Conservation (phyloP, 2,329 filamentous ascomycete species). For the Cyphellophora europaea region DNA sequence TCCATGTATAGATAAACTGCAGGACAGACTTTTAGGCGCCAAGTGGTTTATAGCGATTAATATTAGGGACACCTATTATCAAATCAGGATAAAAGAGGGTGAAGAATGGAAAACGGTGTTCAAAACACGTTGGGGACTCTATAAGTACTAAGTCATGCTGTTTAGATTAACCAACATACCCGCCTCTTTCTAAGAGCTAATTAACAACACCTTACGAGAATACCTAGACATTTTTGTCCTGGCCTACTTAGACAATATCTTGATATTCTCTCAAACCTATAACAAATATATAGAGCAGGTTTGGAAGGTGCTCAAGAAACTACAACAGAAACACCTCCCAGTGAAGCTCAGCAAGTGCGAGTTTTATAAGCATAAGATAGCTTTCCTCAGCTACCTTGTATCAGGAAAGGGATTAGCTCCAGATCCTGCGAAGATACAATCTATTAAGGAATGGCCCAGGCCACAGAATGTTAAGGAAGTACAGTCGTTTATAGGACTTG, state of each 20-base stretch:
- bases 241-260: slow-evolving; percentile 20
- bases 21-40: neutral
- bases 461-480: slow-evolving; percentile 15
- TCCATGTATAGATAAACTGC: slow-evolving; percentile 19
- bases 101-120: slow-evolving; percentile 17
- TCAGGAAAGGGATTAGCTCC: slow-evolving; percentile 9
- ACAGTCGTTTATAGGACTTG: slow-evolving; percentile 22
- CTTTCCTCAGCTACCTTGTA: slow-evolving; percentile 15
- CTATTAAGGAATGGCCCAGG: slow-evolving; percentile 14
- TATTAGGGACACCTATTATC: slow-evolving; percentile 11
- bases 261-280: slow-evolving; percentile 19
- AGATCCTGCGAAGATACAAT: slow-evolving; percentile 10
- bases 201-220: slow-evolving; percentile 18
- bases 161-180: slow-evolving; percentile 17
- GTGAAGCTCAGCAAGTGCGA: slow-evolving; percentile 11
- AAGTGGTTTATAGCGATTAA: slow-evolving; percentile 17
- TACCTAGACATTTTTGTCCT: slow-evolving; percentile 9
- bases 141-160: slow-evolving; percentile 16
- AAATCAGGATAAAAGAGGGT: slow-evolving; percentile 8
- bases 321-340: slow-evolving; percentile 4
- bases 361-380: slow-evolving; percentile 11
- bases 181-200: slow-evolving; percentile 20
- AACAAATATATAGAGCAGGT: slow-evolving; percentile 12
- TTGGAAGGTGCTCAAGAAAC: slow-evolving; percentile 5
- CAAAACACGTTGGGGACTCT: slow-evolving; percentile 9